phyloP scores from a whole-genome alignment of 768 basidiomycete species.

The Tulasnella sp. region DNA sequence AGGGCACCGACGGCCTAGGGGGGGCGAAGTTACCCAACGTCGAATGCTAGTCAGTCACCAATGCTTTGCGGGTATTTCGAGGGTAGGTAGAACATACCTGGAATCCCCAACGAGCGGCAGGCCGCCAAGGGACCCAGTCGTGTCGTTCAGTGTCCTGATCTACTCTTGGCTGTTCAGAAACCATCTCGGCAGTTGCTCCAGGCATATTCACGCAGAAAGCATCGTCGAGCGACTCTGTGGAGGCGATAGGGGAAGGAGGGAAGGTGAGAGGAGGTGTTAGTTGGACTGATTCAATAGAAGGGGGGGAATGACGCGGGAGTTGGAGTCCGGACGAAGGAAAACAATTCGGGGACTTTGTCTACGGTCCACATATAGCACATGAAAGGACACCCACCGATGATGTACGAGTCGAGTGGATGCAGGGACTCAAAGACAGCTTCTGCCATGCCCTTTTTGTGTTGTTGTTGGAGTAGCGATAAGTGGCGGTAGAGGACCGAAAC shows the following conservation, averaged over 20 bases:
- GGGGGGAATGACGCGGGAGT: constrained; percentile 18
- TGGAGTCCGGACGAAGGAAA: not conserved
- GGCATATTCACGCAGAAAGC: constrained; percentile 29
- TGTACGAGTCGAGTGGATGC: constrained; percentile 23
- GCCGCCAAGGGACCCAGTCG: constrained; percentile 7
- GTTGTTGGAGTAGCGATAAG: not conserved
- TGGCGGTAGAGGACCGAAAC: not conserved
- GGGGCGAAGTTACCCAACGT: not conserved
- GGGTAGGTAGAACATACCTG: not conserved
- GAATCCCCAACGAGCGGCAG: constrained; percentile 14
- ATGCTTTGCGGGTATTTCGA: not conserved
- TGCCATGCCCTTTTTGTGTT: constrained; percentile 16
- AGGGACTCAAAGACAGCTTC: constrained; percentile 30
- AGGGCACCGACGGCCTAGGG: constrained; percentile 22
- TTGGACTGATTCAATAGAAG: constrained; percentile 10
- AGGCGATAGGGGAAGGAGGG: not conserved
- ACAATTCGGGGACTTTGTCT: constrained; percentile 21
- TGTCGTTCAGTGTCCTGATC: constrained; percentile 15
- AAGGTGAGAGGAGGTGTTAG: not conserved
- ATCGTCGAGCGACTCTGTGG: constrained; percentile 30
- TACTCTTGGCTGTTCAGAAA: constrained; percentile 8
- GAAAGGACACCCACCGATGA: constrained; percentile 16
- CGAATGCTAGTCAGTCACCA: not conserved
- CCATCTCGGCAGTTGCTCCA: constrained; percentile 25
- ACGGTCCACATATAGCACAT: not conserved